Evolutionary conservation across 2,329 filamentous ascomycete species (phyloP).

Genomic region (Trichoderma semiorbis): DNA sequence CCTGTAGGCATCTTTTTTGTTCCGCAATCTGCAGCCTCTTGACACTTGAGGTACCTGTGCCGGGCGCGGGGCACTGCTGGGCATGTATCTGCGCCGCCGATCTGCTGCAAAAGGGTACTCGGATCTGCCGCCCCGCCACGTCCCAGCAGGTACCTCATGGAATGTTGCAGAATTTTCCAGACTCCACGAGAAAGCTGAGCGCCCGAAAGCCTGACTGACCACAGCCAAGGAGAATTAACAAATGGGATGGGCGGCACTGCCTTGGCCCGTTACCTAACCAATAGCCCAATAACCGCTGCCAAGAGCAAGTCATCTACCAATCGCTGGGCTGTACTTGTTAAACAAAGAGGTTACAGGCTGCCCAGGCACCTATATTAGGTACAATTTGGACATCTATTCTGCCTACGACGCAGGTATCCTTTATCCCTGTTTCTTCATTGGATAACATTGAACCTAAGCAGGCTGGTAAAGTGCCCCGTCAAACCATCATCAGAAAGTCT

Average conservation of each 20-base stretch:
- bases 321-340: not conserved
- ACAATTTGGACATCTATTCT: not conserved
- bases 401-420: not conserved
- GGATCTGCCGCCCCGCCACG: constrained; percentile 20
- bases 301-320: not conserved
- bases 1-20: not conserved
- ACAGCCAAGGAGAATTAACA: not conserved
- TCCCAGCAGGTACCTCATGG: constrained; percentile 20
- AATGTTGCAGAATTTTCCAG: constrained; percentile 29
- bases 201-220: not conserved
- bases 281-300: not conserved
- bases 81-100: constrained; percentile 3
- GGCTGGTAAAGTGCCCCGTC: too few species aligned
- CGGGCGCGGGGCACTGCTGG: constrained; percentile 5
- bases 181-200: constrained; percentile 16
- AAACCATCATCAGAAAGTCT: not conserved
- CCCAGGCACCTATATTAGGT: not conserved
- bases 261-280: not conserved
- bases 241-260: not conserved
- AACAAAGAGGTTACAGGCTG: not conserved
- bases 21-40: not conserved
- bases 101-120: constrained; percentile 11
- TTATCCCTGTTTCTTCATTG: not conserved
- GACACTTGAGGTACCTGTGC: constrained; percentile 2
- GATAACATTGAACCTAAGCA: not conserved